Base-by-base conservation (phyloP, 768 basidiomycete species). In the Royoungia palumana region DNA sequence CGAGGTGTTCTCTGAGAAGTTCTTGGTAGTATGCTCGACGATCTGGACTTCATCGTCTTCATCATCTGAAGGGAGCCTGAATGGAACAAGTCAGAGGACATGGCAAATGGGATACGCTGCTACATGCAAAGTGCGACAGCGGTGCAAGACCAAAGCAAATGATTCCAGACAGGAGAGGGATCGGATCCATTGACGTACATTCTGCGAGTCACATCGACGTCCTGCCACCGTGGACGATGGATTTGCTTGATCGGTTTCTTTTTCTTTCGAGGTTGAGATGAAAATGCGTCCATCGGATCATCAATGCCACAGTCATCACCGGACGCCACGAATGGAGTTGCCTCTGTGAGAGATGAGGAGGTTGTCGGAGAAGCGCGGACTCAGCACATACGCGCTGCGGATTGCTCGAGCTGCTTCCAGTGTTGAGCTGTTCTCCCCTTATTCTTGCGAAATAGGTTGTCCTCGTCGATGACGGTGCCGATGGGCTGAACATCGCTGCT, bases 391-490 rank as follows among this genome's bases (percentile, higher is more conserved):
- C 88, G 76, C 64, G 80, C 80, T 38, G 74, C 75, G 13, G 76
- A 66, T 60, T 78, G 70, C 21, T 82, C 76, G 35, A 90, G 63
- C 49, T 74, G 75, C 60, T 72, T 78, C 84, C 87, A 88, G 4
- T 75, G 70, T 44, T 75, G 69, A 5, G 71, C 61, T 5, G 79
- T 78, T 43, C 85, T 72, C 50, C 76, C 76, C 37, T 69, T 72
- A 62, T 89, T 91, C 42, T 78, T 78, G 58, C 89, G 77, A 56
- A 89, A 90, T 64, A 80, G 71, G 14, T 78, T 80, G 63, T 90
- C 87, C 42, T 79, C 80, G 49, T 88, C 83, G 11, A 77, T 63
- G 65, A 37, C 39, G 35, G 55, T 28, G 45, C 44, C 44, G 54
- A 47, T 12, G 11, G 32, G 28, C 20, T 56, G 42, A 5, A 36